Evolutionary conservation across 75 land plant species (phyloP).

Genomic region (Pseudotsuga menziesii): DNA sequence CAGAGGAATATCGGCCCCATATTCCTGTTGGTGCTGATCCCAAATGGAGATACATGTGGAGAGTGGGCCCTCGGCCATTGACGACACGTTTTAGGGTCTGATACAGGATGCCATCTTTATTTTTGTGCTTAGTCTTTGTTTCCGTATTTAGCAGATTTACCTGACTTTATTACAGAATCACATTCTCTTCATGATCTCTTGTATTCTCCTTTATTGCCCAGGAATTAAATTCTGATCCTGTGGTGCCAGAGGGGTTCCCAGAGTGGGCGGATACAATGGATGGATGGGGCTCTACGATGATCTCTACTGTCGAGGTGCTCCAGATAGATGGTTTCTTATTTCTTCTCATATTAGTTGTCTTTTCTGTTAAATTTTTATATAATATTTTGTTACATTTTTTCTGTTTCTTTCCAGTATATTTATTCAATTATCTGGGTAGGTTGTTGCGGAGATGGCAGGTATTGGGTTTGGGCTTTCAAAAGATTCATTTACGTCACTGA

Average conservation of each 20-base stretch:
- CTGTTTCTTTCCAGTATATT: not conserved
- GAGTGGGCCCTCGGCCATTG: conserved; percentile 88
- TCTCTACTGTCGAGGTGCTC: conserved; percentile 82
- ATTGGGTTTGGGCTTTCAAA: conserved; percentile 89
- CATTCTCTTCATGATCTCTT: not conserved
- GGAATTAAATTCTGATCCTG: conserved; percentile 95
- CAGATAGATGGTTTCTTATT: not conserved
- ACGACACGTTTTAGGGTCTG: conserved; percentile 77
- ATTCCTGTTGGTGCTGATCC: conserved; percentile 83
- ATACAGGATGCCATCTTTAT: not conserved
- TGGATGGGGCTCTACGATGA: conserved; percentile 95
- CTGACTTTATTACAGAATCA: not conserved
- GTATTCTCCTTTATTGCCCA: conserved; percentile 16
- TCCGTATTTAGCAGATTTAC: not conserved
- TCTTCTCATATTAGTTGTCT: not conserved
- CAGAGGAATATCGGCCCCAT: conserved; percentile 56
- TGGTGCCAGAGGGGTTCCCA: conserved; percentile 92
- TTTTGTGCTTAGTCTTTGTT: too few relatives aligned
- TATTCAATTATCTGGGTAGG: conserved; percentile 25
- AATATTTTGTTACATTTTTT: not conserved
- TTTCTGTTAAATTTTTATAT: not conserved
- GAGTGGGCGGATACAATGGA: conserved; percentile 95
- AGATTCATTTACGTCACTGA: conserved; percentile 87
- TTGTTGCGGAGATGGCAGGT: conserved; percentile 99
- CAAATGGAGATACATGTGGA: conserved; percentile 99